Percentiles rank a stretch among this genome's conserved stretches.
These are phyloP conservation scores for Hypoxylon sp. DNA, from an alignment of 2,329 filamentous ascomycete genomes.

Conservation along the genomic window DNA sequence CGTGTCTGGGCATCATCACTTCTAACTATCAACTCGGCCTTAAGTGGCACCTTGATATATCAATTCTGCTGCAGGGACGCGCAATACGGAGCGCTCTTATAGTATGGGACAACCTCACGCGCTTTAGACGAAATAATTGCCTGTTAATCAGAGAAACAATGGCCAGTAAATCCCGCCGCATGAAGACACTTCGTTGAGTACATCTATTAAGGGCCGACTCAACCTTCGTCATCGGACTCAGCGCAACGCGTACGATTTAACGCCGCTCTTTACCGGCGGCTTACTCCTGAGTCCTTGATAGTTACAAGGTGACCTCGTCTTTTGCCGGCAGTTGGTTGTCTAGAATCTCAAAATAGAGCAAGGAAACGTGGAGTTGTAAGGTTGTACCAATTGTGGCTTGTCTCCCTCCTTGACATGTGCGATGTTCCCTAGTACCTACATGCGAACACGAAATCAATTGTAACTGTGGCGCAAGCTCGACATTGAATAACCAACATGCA, in stretches of 20 bases:
- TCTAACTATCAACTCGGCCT: conserved; percentile 11
- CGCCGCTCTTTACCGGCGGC: conserved; percentile 25
- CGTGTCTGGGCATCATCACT: conserved; percentile 23
- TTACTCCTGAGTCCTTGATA: conserved; percentile 10
- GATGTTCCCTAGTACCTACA: neutral
- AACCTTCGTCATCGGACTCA: conserved; percentile 16
- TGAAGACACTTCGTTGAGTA: conserved; percentile 26
- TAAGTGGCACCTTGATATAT: conserved; percentile 19
- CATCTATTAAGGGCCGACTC: conserved; percentile 30
- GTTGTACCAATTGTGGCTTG: conserved; percentile 35
- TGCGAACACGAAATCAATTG: conserved; percentile 23
- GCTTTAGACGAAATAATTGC: conserved; percentile 21
- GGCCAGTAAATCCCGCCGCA: conserved; percentile 37
- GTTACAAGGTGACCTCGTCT: conserved; percentile 19
- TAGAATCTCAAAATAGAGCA: conserved; percentile 15
- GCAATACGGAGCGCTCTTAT: conserved; percentile 27
- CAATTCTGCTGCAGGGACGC: conserved; percentile 32
- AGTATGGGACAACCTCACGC: conserved; percentile 24
- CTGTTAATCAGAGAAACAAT: conserved; percentile 21
- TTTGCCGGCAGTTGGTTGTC: conserved; percentile 16
- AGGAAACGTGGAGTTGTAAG: conserved; percentile 27
- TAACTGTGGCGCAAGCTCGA: conserved; percentile 37
- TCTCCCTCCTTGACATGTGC: conserved; percentile 9
- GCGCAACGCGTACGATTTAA: conserved; percentile 3
- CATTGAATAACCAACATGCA: conserved; percentile 15